Evolutionary conservation across 2,329 filamentous ascomycete species (phyloP), one percentile per base, ranked within the genome.

Genomic region (Penicillium verrucosum): DNA sequence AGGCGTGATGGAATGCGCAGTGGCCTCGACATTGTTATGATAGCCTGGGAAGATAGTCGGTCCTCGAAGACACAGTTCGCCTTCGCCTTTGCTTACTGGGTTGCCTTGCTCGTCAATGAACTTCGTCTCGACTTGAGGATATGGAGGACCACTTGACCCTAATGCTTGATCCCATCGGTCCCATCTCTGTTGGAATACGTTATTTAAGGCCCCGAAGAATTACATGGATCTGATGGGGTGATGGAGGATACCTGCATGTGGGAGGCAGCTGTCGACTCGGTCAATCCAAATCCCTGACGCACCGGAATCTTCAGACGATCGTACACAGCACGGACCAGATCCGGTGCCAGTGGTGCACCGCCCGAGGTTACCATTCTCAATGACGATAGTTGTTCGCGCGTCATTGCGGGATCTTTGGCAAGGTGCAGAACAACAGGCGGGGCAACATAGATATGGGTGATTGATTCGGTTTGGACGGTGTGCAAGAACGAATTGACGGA

Each of bases 41-140:
- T 92, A 94, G 1, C 88, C 89, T 54, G 80, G 78, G 76, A 92
- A 92, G 18, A 93, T 78, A 52, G 91, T 92, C 0, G 89, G 89
- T 0, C 90, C 90, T 59, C 85, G 86, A 58, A 93, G 78, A 80
- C 89, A 89, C 0, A 83, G 70, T 64, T 83, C 81, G 30, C 81
- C 81, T 46, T 63, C 52, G 2, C 49, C 56, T 7, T 30, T 23
- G 0, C 40, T 38, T 3, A 56, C 38, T 14, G 42, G 43, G 21
- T n/a, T 29, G 3, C 38, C 44, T 6, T 51, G 50, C 2, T 52
- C 23, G 2, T 48, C 30, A 2, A 62, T 41, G 36, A 60, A 57
- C 21, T 60, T 59, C 4, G 51, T 53, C 14, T 54, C 49, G 7
- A 65, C n/a, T 2, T 48, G 51, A 3, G 18, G 75, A 6, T 61